These are phyloP conservation scores for Lanmaoa pseudosensibilis DNA, from an alignment of 768 basidiomycete genomes.

Conservation along the genomic window DNA sequence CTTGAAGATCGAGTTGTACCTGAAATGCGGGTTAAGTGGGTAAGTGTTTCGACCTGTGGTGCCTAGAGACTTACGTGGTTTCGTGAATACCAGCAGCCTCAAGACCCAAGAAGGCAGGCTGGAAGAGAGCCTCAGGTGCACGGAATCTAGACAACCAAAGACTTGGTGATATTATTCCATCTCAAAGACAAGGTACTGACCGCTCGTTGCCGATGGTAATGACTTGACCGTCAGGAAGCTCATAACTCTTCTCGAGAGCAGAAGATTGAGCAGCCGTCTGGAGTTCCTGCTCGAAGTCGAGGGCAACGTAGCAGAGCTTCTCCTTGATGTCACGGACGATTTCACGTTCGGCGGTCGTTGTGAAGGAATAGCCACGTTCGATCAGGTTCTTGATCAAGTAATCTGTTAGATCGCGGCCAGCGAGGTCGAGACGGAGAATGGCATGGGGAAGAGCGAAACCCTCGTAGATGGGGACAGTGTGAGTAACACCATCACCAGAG, in stretches of 20 bases:
- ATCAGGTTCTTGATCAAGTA: slow-evolving; percentile 80
- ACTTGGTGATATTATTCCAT: not conserved
- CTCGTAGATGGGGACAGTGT: slow-evolving; percentile 97
- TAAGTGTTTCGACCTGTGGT: not conserved
- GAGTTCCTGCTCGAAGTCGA: slow-evolving; percentile 93
- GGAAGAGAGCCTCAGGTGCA: slow-evolving; percentile 57
- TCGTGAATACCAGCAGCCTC: slow-evolving; percentile 86
- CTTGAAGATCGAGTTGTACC: slow-evolving; percentile 60
- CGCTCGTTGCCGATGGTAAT: slow-evolving; percentile 81
- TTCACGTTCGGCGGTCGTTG: slow-evolving; percentile 90
- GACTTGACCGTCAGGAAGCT: slow-evolving; percentile 90
- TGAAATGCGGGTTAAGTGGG: slow-evolving; percentile 18
- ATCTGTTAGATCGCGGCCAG: slow-evolving; percentile 90
- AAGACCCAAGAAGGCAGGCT: slow-evolving; percentile 58
- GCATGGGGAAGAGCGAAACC: slow-evolving; percentile 92
- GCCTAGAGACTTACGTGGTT: slow-evolving; percentile 45
- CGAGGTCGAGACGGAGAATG: slow-evolving; percentile 87
- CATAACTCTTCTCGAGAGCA: slow-evolving; percentile 89
- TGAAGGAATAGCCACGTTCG: slow-evolving; percentile 93
- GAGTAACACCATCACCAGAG: slow-evolving; percentile 94
- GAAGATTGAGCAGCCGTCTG: slow-evolving; percentile 89
- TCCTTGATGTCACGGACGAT: slow-evolving; percentile 96
- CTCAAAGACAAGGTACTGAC: slow-evolving; percentile 24
- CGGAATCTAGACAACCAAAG: slow-evolving; percentile 43
- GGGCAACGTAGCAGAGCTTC: slow-evolving; percentile 90